phyloP scores from a whole-genome alignment of 495 filamentous ascomycete species.

The Achaetomiella virescens region DNA sequence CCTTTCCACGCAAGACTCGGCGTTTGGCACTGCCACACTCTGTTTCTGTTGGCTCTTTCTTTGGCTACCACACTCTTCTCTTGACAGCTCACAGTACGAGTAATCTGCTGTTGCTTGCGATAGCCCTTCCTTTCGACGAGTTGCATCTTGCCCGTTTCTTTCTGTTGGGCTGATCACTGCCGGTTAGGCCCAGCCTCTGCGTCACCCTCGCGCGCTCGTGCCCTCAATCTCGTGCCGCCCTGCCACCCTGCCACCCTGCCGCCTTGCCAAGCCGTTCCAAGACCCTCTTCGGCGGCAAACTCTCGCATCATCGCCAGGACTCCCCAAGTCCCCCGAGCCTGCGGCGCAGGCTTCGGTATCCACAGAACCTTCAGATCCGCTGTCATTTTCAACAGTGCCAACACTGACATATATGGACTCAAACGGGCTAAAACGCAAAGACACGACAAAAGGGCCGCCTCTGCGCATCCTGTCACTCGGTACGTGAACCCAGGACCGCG shows the following conservation, averaged over 20 bases:
- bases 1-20: no score
- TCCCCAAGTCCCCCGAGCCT: background rate
- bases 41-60: no score
- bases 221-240: background rate
- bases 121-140: background rate
- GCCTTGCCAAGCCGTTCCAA: slow-evolving; percentile 11
- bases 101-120: no score
- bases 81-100: background rate
- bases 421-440: slow-evolving; percentile 55
- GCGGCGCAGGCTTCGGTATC: slow-evolving; percentile 7
- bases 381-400: background rate
- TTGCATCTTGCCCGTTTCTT: slow-evolving; percentile 3
- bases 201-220: slow-evolving; percentile 16
- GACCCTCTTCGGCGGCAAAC: background rate
- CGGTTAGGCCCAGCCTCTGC: slow-evolving; percentile 20
- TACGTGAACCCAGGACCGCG: slow-evolving; percentile 37
- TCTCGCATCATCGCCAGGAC: slow-evolving; percentile 16
- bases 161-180: slow-evolving; percentile 24
- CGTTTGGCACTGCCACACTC: no score
- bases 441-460: slow-evolving; percentile 92
- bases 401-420: slow-evolving; percentile 19
- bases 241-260: no score
- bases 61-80: background rate
- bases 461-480: slow-evolving; percentile 86
- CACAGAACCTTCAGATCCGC: background rate